Evolutionary conservation across 192 early-diverging fungal species (phyloP).

Genomic region (Linnemannia elongata): DNA sequence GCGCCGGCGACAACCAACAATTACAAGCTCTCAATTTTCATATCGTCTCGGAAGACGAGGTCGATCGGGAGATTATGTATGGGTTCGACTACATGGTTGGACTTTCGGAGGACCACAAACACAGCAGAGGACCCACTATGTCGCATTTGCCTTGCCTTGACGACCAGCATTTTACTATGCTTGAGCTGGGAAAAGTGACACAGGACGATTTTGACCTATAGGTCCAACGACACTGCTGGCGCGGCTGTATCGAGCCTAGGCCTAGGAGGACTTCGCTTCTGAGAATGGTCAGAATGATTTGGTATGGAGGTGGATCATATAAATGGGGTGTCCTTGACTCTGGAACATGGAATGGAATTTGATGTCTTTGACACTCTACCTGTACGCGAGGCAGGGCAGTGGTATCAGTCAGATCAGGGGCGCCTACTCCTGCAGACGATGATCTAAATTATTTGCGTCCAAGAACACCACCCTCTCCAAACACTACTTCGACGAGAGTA

Average conservation of each 20-base stretch:
- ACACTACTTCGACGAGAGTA: no score
- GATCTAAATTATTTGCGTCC: neutral
- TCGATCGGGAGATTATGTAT: conserved; percentile 44
- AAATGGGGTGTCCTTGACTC: neutral
- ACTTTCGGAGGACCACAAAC: neutral
- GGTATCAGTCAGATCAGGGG: conserved; percentile 13
- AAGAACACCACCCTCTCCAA: no score
- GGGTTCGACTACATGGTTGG: conserved; percentile 14
- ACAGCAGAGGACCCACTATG: neutral
- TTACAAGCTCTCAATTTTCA: neutral
- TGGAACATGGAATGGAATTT: neutral
- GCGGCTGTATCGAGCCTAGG: conserved; percentile 9
- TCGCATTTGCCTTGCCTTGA: neutral
- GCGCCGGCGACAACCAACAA: no score
- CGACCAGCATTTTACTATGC: neutral
- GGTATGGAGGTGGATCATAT: neutral
- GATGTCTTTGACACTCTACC: conserved; percentile 2
- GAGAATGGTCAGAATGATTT: neutral
- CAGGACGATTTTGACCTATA: neutral
- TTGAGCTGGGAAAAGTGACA: neutral
- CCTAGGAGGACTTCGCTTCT: neutral
- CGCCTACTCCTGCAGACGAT: neutral
- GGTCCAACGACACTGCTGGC: neutral
- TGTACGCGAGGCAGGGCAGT: conserved; percentile 7
- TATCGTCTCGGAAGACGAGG: conserved; percentile 34